These are phyloP conservation scores for Spencermartinsiella europaea DNA, from an alignment of 805 yeast genomes.

Conservation along the genomic window DNA sequence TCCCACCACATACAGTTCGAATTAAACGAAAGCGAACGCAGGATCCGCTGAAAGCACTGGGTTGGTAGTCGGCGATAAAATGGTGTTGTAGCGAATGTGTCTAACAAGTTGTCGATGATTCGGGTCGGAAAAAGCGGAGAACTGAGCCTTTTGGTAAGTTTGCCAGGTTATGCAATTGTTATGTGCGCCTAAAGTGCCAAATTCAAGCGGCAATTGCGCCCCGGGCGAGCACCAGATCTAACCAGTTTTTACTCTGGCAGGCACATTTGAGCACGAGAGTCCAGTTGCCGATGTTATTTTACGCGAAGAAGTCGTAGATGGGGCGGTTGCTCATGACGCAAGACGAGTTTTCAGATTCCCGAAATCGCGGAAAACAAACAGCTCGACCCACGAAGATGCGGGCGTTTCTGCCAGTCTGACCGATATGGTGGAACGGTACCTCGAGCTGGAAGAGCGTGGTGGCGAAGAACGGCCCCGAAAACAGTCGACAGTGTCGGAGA, in stretches of 20 bases:
- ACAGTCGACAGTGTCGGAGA: slow-evolving; percentile 5
- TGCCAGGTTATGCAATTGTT: no score
- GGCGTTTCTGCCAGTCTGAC: slow-evolving; percentile 34
- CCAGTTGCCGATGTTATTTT: slow-evolving; percentile 16
- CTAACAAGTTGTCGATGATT: slow-evolving; percentile 10
- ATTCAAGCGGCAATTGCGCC: slow-evolving; percentile 11
- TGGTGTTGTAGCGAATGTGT: no score
- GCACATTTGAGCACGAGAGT: slow-evolving; percentile 25
- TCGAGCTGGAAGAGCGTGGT: slow-evolving; percentile 34
- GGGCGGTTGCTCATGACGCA: slow-evolving; percentile 7
- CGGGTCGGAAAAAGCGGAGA: slow-evolving; percentile 23
- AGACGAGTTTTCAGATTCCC: slow-evolving; percentile 13
- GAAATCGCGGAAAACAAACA: slow-evolving; percentile 4
- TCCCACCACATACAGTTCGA: slow-evolving; percentile 61
- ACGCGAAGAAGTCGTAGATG: slow-evolving; percentile 5
- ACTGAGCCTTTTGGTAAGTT: slow-evolving; percentile 20
- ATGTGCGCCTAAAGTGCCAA: no score
- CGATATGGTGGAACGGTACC: slow-evolving; percentile 67
- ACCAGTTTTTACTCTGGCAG: slow-evolving; percentile 27
- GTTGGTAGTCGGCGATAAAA: no score
- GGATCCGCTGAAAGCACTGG: slow-evolving; percentile 81
- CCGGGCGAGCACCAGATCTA: no score
- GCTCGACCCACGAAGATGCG: not conserved
- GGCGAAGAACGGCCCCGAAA: not conserved
- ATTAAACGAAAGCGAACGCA: slow-evolving; percentile 83